These are phyloP conservation scores for Isoetes taiwanensis DNA, from an alignment of 75 land plant species.

Conservation along the genomic window DNA sequence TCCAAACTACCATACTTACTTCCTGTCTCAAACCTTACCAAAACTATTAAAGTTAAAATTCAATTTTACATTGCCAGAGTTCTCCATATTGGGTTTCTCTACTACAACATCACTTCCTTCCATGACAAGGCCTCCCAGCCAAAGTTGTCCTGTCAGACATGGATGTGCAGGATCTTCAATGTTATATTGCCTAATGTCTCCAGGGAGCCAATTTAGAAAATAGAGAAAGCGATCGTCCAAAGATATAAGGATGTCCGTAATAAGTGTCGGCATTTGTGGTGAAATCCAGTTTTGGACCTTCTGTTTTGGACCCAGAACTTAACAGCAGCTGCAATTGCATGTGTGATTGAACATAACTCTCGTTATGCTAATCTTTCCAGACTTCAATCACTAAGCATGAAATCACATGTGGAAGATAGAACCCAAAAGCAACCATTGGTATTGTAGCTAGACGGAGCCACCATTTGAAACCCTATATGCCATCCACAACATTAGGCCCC, in stretches of 20 bases:
- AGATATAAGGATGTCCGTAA: slow-evolving; percentile 1
- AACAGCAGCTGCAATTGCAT: no score
- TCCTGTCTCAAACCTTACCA: no score
- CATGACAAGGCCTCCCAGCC: slow-evolving; percentile 2
- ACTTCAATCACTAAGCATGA: no score
- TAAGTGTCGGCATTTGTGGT: not conserved
- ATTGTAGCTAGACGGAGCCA: no score
- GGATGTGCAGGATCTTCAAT: not conserved
- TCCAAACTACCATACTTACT: no score
- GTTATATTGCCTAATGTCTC: slow-evolving; percentile 3
- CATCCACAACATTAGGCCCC: no score
- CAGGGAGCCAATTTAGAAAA: not conserved
- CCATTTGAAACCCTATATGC: no score
- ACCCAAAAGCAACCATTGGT: no score
- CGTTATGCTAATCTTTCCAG: no score
- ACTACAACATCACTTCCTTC: not conserved
- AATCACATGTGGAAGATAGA: no score
- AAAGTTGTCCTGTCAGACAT: not conserved
- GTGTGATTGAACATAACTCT: no score
- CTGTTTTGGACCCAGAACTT: no score
- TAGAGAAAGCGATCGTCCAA: slow-evolving; percentile 5
- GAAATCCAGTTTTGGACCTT: slow-evolving; percentile 3
- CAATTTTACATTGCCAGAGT: not conserved
- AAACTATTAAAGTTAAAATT: not conserved
- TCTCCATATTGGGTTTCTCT: not conserved